Evolutionary conservation across 225 moss, liverwort and hornwort species (phyloP), one percentile per base, ranked within the genome.

Genomic region (Straminergon stramineum): DNA sequence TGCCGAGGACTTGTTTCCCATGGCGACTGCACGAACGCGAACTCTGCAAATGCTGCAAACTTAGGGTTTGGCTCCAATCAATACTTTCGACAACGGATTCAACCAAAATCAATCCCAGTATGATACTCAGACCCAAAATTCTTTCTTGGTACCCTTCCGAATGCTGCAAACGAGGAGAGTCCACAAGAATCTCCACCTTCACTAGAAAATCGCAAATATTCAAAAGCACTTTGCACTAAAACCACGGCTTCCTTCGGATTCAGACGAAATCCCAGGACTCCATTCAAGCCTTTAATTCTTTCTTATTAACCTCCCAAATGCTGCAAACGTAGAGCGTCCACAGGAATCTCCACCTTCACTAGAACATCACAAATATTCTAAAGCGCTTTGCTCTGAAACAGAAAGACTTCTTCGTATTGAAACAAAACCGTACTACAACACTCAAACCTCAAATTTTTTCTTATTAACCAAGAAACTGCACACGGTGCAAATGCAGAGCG

Each of bases 1-100:
- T 19, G 89, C 48, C 55, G 94, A 94, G 55, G 76, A 1, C 26
- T 90, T 87, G 41, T 67, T 77, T 56, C 94, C 94, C 93, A 93
- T 94, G 71, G 83, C 75, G 74, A 71, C 43, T 70, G n/a, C 34
- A 13, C 58, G 64, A 61, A 26, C 28, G 23, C 45, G 45, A 31
- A 71, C 61, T 35, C 62, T 73, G 30, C 82, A 61, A 82, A 88
- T 82, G 61, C 88, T 51, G 51, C 51, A 17, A 37, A 61, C 61
- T 61, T 52, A 82, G 82, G 73, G 70, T 61, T n/a, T 43, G 27
- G 45, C 65, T 39, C 39, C 67, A 31, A 79, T 24, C 67, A 39
- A 23, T 66, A 43, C 41, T 41, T 53, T 30, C 55, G n/a, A 57
- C 39, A 78, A 65, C 48, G 35, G 35, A 34, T 37, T 67, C 37